Evolutionary conservation across 1,139 yeast species (phyloP).

Genomic region (Suhomyces ambrosiae): DNA sequence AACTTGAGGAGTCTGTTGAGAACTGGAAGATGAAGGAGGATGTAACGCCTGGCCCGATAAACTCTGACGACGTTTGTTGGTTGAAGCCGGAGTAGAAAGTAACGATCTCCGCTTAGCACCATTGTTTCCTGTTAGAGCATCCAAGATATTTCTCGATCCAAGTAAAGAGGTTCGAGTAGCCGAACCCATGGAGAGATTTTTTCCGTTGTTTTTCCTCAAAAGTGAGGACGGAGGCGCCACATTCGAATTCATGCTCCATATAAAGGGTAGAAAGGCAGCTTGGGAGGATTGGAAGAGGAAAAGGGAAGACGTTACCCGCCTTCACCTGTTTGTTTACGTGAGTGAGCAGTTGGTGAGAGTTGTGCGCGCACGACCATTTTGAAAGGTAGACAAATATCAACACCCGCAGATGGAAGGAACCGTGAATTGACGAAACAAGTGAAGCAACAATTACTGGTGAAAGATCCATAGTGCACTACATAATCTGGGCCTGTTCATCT

Average conservation of each 20-base stretch:
- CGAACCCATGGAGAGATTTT: conserved; percentile 38
- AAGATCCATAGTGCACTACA: neutral
- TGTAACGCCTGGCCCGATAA: conserved; percentile 10
- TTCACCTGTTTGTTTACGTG: conserved; percentile 6
- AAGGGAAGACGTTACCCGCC: conserved; percentile 6
- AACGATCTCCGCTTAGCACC: conserved; percentile 37
- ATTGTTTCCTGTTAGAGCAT: conserved; percentile 12
- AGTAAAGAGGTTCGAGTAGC: conserved; percentile 38
- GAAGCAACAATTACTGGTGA: too few relatives aligned
- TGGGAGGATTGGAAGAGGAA: neutral
- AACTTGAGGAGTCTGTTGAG: conserved; percentile 22
- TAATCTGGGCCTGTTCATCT: too few relatives aligned
- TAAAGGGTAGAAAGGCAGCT: neutral
- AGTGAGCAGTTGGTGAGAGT: conserved; percentile 3
- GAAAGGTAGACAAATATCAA: too few relatives aligned
- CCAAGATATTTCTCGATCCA: conserved; percentile 20
- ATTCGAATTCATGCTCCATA: conserved; percentile 12
- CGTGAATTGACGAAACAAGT: too few relatives aligned
- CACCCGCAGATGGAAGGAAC: conserved; percentile 1
- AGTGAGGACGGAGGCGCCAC: conserved; percentile 28
- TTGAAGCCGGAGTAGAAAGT: conserved; percentile 43
- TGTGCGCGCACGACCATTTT: conserved; percentile 12
- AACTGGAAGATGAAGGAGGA: conserved; percentile 13
- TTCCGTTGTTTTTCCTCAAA: conserved; percentile 32
- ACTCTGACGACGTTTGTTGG: conserved; percentile 38